Evolutionary conservation across 495 filamentous ascomycete genomes (phyloP), one percentile per base, ranked within the genome.

Genomic region (Neurospora tetrasperma): DNA sequence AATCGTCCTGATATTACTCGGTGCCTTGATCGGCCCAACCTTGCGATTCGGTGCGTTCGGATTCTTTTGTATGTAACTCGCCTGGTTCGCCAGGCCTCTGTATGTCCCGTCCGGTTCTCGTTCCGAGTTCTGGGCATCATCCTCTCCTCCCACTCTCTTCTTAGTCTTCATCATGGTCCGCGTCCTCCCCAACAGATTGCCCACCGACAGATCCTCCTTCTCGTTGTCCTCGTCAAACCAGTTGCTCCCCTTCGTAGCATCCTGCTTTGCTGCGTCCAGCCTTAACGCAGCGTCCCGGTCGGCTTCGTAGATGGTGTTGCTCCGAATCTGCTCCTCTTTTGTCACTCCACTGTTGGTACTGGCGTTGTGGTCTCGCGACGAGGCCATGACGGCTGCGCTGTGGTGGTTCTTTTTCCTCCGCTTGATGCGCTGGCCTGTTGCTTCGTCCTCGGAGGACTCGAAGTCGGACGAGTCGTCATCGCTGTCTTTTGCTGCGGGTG

Each of bases 201-300:
- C 89, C 14, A 84, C 81, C 68, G 84, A 89, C 40, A 90, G 76
- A 18, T 82, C 82, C n/a, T 20, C 48, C 70, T 75, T 76, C n/a
- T 59, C 48, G 70, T 75, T 75, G 39, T 88, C 85, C 70, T 94
- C 91, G 74, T 94, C 93, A 82, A 92, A 96, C 94, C 94, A 97
- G 79, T 96, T 92, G n/a, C 87, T 89, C 27, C 89, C 87, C 75
- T 96, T 97, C 6, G 96, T 98, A n/a, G 96, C 96, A 78, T 97
- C 95, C 79, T 48, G 70, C 74, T 94, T 94, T 73, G 86, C 88
- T 72, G 85, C 83, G 39, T 89, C 85, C 54, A 96, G 88, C 16
- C 84, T 84, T 5, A 94, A 87, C 14, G 83, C 85, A 5, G 83
- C 79, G 70, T 83, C 86, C 35, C 87, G 85, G 75, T 90, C 87